phyloP scores from a whole-genome alignment of 2,329 filamentous ascomycete species.

The Beauveria scarabaeidicola region DNA sequence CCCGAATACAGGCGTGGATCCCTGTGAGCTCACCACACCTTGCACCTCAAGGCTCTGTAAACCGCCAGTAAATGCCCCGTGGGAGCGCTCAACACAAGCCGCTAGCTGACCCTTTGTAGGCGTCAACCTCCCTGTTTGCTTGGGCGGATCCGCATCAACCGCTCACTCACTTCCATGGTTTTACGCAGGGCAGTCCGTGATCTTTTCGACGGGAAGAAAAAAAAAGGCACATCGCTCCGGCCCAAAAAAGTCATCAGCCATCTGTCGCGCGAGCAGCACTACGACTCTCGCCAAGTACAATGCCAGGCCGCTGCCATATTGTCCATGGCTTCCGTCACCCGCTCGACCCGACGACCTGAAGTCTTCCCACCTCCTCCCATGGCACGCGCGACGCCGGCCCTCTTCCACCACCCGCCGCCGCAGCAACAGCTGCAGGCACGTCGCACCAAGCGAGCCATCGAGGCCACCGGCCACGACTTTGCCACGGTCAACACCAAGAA shows the following conservation, averaged over 20 bases:
- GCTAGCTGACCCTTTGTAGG: background rate
- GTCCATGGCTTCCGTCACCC: constrained; percentile 44
- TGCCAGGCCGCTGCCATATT: constrained; percentile 27
- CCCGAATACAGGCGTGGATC: background rate
- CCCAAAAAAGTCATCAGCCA: background rate
- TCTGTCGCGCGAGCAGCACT: background rate
- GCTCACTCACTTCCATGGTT: constrained; percentile 3
- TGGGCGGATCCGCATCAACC: constrained; percentile 2
- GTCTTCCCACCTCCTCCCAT: constrained; percentile 29
- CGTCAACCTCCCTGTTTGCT: background rate
- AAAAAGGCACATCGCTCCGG: background rate
- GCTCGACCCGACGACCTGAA: constrained; percentile 42
- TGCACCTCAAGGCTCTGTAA: background rate
- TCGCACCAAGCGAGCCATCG: constrained; percentile 42
- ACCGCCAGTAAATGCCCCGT: background rate
- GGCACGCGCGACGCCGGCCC: constrained; percentile 23
- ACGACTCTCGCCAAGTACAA: constrained; percentile 21
- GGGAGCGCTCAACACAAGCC: background rate
- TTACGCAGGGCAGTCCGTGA: background rate
- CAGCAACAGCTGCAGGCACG: constrained; percentile 19
- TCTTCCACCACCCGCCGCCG: constrained; percentile 22
- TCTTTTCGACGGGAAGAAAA: background rate
- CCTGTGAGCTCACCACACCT: background rate
- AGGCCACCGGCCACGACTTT: constrained; percentile 35
- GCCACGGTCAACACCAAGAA: constrained; percentile 40